Evolutionary conservation across 1,284 basidiomycete genomes (phyloP), one percentile per base, ranked within the genome.

Genomic region (Ustilago loliicola): DNA sequence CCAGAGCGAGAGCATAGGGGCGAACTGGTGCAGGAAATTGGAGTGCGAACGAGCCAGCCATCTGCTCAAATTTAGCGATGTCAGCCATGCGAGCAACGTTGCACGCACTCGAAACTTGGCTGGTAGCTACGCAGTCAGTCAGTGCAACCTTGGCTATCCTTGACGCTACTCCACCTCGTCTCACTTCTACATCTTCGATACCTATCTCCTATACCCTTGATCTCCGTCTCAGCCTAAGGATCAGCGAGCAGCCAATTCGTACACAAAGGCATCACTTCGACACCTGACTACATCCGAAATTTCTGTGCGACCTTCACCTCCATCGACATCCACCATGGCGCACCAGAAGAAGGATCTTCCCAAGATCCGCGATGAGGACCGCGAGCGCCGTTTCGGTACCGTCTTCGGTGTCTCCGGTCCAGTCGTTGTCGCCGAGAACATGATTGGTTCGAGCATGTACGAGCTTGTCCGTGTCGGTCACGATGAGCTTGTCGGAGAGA

Each of bases 391-490:
- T 13, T 80, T 80, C 51, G 84, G 84, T 52, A 66, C 76, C 52
- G 79, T 86, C 57, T 85, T 80, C 59, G 85, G 85, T 61, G 80
- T 86, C 56, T 86, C 85, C 9, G 85, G 85, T 65, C 85, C 85
- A n/a, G 85, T 86, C 62, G 80, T 86, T 1, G 73, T 86, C 52
- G 85, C 85, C 30, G 82, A 85, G 71, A 83, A 85, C 80, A 86
- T 86, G 85, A 81, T 82, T 48, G 85, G 85, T 47, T 79, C 85
- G 27, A 76, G 78, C 72, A 86, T 86, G 85, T 85, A 86, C 84
- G 85, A 86, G 80, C 78, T 86, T 25, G 85, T 86, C 57, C 83
- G 85, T 55, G 85, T 86, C 52, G 83, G 84, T 45, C 82, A 86
- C 67, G 84, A 86, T 21, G 83, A 84, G 76, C 80, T 86, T 11